Evolutionary conservation across 1,139 yeast species (phyloP).

Genomic region (Hemisphaericaspora lyxosophila): DNA sequence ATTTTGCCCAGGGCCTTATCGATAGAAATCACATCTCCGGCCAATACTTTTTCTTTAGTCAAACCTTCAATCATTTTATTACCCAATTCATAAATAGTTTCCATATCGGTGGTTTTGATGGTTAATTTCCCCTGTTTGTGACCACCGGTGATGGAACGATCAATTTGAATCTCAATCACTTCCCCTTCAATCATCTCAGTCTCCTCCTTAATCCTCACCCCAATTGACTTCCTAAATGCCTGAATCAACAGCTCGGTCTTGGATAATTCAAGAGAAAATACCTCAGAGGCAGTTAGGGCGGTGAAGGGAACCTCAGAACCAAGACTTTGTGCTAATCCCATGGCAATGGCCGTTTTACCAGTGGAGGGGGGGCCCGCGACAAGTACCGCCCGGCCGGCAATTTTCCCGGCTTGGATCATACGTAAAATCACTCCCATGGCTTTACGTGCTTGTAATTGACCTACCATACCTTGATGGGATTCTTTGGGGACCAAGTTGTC

Average conservation of each 20-base stretch:
- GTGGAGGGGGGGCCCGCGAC: constrained; percentile 99
- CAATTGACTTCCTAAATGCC: constrained; percentile 93
- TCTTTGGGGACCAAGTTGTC: constrained; percentile 85
- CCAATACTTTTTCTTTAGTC: constrained; percentile 91
- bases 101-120: constrained; percentile 98
- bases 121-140: constrained; percentile 98
- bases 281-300: constrained; percentile 90
- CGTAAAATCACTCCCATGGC: constrained; percentile 94
- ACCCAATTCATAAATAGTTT: constrained; percentile 95
- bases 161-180: constrained; percentile 97
- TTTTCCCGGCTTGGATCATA: constrained; percentile 90
- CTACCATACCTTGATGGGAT: constrained; percentile 92
- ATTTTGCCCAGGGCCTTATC: constrained; percentile 96
- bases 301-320: constrained; percentile 96
- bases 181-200: constrained; percentile 98
- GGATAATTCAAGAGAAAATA: constrained; percentile 84
- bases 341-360: constrained; percentile 98
- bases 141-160: constrained; percentile 94
- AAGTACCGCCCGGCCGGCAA: constrained; percentile 95
- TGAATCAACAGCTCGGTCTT: constrained; percentile 96
- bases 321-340: constrained; percentile 88
- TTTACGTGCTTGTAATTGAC: constrained; percentile 89
- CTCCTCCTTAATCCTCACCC: constrained; percentile 93
- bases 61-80: constrained; percentile 96
- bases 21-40: constrained; percentile 95